Evolutionary conservation across 208 protist species (phyloP), one percentile per base, ranked within the genome.

Genomic region (Acanthamoeba castellanii): DNA sequence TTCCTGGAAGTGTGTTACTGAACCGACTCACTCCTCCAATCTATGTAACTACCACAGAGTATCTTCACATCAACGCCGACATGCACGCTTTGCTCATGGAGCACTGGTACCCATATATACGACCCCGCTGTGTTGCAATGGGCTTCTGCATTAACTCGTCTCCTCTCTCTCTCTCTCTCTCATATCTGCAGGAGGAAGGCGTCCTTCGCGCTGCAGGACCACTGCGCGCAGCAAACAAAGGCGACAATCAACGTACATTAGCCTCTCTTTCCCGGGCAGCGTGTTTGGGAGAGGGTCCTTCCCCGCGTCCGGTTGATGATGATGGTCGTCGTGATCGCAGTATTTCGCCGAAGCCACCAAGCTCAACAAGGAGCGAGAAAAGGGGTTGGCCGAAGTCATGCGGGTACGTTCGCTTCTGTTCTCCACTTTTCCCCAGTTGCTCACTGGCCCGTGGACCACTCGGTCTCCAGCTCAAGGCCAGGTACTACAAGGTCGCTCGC

Each of bases 61-160:
- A 82, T 82, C 74, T 82, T 13, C 74, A 82, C 74, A 82, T 82
- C 37, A 82, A 82, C 37, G 74, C 74, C 42, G 74, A 82, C 74
- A 82, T 82, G 74, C 74, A 82, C 42, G 74, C 37, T 9, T 30
- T 82, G 74, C 74, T 82, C 6, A 82, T 82, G 74, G 74, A 82
- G 13, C 74, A 82, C 42, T 82, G 74, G 68, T 76, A 76, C 27
- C 16, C 34, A 20, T 9, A 1, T 11, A 76, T 11, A 25, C n/a
- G 0, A 74, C 11, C 1, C 20, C 8, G 25, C 3, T n/a, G n/a
- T 42, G 37, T 42, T 42, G 37, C 37, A 42, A 42, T 42, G 37
- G 37, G 37, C 37, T 3, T 42, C 2, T 1, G 37, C 37, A 42
- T 1, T 16, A 27, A 16, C 50, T 5, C 13, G 50, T 55, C 22